Conservation (phyloP, 192 early-diverging fungal genomes). For the Cladochytrium replicatum region DNA sequence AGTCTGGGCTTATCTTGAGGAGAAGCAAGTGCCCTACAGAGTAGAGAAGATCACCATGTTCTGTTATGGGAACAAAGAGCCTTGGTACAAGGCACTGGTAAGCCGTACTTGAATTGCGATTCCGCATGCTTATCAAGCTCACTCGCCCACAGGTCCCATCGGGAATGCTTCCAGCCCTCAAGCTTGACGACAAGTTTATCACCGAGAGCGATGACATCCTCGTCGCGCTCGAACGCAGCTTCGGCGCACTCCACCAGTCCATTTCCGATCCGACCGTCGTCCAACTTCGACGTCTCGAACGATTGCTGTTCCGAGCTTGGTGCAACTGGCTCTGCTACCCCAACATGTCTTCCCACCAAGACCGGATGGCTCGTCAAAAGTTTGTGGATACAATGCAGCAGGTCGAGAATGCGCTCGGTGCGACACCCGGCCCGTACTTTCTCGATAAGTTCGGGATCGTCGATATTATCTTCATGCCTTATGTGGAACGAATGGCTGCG, state of each 20-base stretch:
- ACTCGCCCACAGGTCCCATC: no score
- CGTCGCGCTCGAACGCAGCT: constrained; percentile 1
- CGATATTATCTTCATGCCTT: constrained; percentile 7
- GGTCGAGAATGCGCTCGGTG: no score
- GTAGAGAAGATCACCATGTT: constrained; percentile 11
- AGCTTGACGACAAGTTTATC: constrained; percentile 5
- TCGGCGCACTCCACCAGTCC: not conserved
- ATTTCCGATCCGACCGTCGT: not conserved
- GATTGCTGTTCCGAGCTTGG: constrained; percentile 3
- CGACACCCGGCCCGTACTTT: not conserved
- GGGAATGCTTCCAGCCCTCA: constrained; percentile 11
- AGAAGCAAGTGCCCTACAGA: constrained; percentile 7
- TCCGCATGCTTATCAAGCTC: no score
- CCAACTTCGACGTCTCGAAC: constrained; percentile 7
- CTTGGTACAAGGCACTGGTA: constrained; percentile 12
- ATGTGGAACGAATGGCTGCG: constrained; percentile 3
- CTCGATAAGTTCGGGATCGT: not conserved
- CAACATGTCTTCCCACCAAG: not conserved
- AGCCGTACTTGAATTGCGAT: no score
- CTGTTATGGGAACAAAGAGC: constrained; percentile 13
- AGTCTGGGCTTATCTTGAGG: constrained; percentile 7
- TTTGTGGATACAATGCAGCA: no score
- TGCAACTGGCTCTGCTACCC: constrained; percentile 11
- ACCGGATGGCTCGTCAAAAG: no score
- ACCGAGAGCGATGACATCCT: constrained; percentile 8